A percentile compares a stretch with the other conserved stretches of the same genome.
These are phyloP conservation scores for Kingdonia uniflora DNA, from an alignment of 164 flowering plant species.

Conservation along the genomic window DNA sequence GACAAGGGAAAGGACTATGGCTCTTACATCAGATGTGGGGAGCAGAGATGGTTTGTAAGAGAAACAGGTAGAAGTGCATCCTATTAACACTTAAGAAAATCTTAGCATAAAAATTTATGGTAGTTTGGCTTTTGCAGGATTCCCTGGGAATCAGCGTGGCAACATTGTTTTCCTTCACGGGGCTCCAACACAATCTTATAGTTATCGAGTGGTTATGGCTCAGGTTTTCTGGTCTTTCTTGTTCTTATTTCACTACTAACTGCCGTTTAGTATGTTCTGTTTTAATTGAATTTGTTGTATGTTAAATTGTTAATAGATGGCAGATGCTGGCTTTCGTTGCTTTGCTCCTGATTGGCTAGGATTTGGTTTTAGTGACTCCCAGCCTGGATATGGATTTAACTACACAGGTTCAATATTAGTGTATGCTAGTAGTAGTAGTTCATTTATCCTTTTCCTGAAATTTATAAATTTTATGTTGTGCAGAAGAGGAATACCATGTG, in stretches of 20 bases:
- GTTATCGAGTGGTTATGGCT: slow-evolving; percentile 90
- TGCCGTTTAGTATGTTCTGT: neutral
- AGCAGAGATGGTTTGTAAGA: slow-evolving; percentile 84
- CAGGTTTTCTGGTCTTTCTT: slow-evolving; percentile 33
- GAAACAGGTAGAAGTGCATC: slow-evolving; percentile 67
- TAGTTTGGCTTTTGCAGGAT: slow-evolving; percentile 33
- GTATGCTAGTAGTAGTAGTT: neutral
- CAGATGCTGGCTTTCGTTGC: slow-evolving; percentile 91
- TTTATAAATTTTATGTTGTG: slow-evolving; percentile 6
- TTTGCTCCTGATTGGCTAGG: slow-evolving; percentile 99
- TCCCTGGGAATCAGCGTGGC: slow-evolving; percentile 54
- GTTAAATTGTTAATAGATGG: slow-evolving; percentile 51
- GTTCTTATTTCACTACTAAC: neutral
- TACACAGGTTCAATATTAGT: slow-evolving; percentile 61
- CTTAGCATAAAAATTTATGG: neutral
- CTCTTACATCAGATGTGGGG: slow-evolving; percentile 53
- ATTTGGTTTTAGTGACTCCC: slow-evolving; percentile 98
- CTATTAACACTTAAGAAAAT: neutral
- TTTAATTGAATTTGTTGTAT: too few relatives aligned
- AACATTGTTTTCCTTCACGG: slow-evolving; percentile 89
- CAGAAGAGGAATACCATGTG: slow-evolving; percentile 91
- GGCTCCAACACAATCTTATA: slow-evolving; percentile 92
- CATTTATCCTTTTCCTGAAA: neutral
- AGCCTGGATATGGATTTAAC: slow-evolving; percentile 84
- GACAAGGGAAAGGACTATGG: slow-evolving; percentile 91